A percentile compares a stretch with the other conserved stretches of the same genome.
phyloP scores from a whole-genome alignment of 495 filamentous ascomycete species.

The Sordaria brevicollis region DNA sequence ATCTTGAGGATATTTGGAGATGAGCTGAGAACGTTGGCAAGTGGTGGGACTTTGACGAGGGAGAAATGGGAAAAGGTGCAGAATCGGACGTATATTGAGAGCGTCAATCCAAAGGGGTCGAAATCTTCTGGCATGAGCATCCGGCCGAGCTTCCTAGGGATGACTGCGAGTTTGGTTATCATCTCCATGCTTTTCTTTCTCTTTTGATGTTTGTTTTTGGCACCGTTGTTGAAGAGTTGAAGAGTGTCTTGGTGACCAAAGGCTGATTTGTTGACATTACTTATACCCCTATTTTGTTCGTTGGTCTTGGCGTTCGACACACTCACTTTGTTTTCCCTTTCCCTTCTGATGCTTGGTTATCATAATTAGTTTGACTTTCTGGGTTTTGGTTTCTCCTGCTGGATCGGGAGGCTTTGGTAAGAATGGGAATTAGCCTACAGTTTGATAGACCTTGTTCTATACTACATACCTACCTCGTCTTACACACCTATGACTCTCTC shows the following conservation, averaged over 20 bases:
- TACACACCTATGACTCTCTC: background rate
- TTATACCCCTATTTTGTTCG: background rate
- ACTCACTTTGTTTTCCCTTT: background rate
- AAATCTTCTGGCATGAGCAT: background rate
- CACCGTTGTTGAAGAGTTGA: background rate
- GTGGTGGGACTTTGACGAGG: conserved; percentile 5
- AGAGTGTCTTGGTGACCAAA: background rate
- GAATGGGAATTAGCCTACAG: background rate
- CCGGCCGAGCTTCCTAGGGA: background rate
- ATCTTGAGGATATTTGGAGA: conserved; percentile 45
- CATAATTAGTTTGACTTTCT: background rate
- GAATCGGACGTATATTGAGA: conserved; percentile 21
- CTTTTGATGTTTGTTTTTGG: too few species aligned
- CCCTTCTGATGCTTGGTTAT: background rate
- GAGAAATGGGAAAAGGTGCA: conserved; percentile 3
- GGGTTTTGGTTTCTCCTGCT: background rate
- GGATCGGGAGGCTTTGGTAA: background rate
- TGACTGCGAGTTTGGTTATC: background rate
- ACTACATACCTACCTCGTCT: background rate
- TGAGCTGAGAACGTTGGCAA: conserved; percentile 28
- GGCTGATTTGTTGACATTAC: background rate
- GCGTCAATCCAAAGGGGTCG: background rate
- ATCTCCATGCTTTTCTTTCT: background rate
- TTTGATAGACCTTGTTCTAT: background rate
- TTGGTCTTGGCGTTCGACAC: background rate